Percentiles rank a stretch among this genome's conserved stretches.
Evolutionary conservation across 179 eudicot genomes (phyloP).

Genomic region (Gypsophila paniculata): DNA sequence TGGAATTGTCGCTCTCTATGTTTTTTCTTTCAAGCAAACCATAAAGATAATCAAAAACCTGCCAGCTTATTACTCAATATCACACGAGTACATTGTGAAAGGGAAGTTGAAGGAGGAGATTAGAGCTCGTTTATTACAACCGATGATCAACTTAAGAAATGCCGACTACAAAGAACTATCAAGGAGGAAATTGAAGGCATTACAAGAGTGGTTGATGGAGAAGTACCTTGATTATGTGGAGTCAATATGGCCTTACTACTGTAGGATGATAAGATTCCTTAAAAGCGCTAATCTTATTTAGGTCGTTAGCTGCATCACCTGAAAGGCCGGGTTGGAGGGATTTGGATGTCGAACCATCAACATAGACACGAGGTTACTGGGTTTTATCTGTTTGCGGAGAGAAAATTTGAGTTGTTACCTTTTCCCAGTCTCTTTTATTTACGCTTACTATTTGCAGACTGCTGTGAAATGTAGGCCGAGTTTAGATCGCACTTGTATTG

Average conservation of each 20-base stretch:
- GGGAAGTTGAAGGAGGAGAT: constrained; percentile 56
- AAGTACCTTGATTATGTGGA: constrained; percentile 61
- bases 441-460: not conserved
- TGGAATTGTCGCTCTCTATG: constrained; percentile 48
- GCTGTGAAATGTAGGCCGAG: constrained; percentile 19
- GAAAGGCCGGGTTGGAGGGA: constrained; percentile 11
- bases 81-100: constrained; percentile 33
- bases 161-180: constrained; percentile 38
- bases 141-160: constrained; percentile 37
- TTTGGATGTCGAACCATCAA: not conserved
- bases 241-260: constrained; percentile 76
- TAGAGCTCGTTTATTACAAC: constrained; percentile 43
- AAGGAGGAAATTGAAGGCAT: constrained; percentile 31
- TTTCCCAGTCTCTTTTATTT: not conserved
- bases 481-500: constrained; percentile 19
- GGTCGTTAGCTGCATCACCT: constrained; percentile 12
- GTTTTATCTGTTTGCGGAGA: constrained; percentile 12
- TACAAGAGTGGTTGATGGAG: constrained; percentile 47
- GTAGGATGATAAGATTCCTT: constrained; percentile 63
- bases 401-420: not conserved
- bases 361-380: not conserved
- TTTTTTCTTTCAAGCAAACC: constrained; percentile 62
- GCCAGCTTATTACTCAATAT: constrained; percentile 42
- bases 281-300: constrained; percentile 69
- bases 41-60: constrained; percentile 46